phyloP scores from a whole-genome alignment of 2,329 filamentous ascomycete species.

The Leptographium lundbergii region DNA sequence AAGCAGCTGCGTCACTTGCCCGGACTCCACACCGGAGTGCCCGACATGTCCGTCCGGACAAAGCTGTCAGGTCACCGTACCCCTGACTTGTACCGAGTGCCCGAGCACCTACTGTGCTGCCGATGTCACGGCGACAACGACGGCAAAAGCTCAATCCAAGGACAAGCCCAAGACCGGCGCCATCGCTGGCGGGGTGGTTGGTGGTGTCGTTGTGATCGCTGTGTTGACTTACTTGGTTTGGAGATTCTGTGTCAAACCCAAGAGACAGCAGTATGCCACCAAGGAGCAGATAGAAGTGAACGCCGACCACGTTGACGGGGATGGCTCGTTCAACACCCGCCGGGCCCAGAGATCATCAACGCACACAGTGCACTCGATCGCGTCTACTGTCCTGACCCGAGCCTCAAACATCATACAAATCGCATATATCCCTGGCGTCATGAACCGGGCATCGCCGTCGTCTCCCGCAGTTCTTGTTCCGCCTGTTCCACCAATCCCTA shows the following conservation, averaged over 20 bases:
- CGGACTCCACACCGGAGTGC: slow-evolving; percentile 27
- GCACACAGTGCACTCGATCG: slow-evolving; percentile 80
- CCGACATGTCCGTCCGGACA: slow-evolving; percentile 29
- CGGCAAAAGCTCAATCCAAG: slow-evolving; percentile 9
- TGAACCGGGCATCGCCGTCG: slow-evolving; percentile 76
- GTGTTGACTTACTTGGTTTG: slow-evolving; percentile 69
- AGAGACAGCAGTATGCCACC: slow-evolving; percentile 41
- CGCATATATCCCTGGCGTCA: slow-evolving; percentile 95
- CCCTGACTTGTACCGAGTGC: slow-evolving; percentile 33
- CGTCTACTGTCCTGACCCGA: slow-evolving; percentile 86
- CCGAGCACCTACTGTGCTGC: slow-evolving; percentile 32
- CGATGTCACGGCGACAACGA: slow-evolving; percentile 12
- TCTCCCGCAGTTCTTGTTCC: slow-evolving; percentile 71
- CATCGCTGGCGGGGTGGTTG: slow-evolving; percentile 85
- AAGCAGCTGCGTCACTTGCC: slow-evolving; percentile 34
- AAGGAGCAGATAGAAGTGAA: slow-evolving; percentile 44
- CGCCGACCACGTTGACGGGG: slow-evolving; percentile 26
- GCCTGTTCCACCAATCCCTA: slow-evolving; percentile 87
- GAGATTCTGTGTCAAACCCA: slow-evolving; percentile 75
- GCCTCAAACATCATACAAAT: slow-evolving; percentile 99
- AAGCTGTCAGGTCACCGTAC: slow-evolving; percentile 32
- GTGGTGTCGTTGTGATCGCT: slow-evolving; percentile 65
- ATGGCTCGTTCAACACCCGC: slow-evolving; percentile 40
- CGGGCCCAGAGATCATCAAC: slow-evolving; percentile 61
- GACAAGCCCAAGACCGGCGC: slow-evolving; percentile 57